Base-by-base conservation (phyloP, 1,284 basidiomycete species). In the Ceratobasidium sp. region DNA sequence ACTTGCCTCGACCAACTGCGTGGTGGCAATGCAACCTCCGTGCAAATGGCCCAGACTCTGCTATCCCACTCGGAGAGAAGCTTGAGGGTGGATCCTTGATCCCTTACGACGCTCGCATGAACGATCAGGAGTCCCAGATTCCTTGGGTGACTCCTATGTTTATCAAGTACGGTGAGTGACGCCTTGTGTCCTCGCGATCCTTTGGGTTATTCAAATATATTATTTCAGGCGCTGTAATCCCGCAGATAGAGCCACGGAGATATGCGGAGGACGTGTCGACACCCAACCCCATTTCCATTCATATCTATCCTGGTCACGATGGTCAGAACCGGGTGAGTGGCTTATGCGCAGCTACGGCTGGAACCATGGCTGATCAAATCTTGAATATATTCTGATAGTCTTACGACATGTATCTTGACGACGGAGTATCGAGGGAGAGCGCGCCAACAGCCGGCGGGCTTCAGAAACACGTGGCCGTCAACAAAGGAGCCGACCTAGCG, bases 371-470 rank as follows among this genome's bases (percentile, higher is more conserved):
- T 16, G 51, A n/a, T 34, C 8, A n/a, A 5, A 6, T 5, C 7
- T 7, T 34, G 13, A 8, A 14, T 43, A 41, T 19, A 13, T 31
- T 13, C 13, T 46, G 19, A 22, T 37, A 74, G 64, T 29, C 29
- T 2, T 74, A 74, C 46, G 39, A 58, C 11, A 68, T 74, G 74
- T 74, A 74, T 54, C 56, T 74, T 19, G 74, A 74, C 46, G 74
- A 74, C 43, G 74, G 74, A 19, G 74, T 61, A 1, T 74, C 74
- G 24, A 46, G 74, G 31, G 37, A 66, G 16, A 74, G 74, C n/a
- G 74, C 74, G 41, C 74, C 74, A 31, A 69, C 66, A n/a, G 34
- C 37, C 31, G 14, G 6, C 22, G 53, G 43, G 3, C 27, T 69
- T 9, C 49, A 48, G 41, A 43, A 31, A 13, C 14, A n/a, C 19